Evolutionary conservation across 1,284 basidiomycete genomes (phyloP).

Genomic region (Heliocybe sulcata): DNA sequence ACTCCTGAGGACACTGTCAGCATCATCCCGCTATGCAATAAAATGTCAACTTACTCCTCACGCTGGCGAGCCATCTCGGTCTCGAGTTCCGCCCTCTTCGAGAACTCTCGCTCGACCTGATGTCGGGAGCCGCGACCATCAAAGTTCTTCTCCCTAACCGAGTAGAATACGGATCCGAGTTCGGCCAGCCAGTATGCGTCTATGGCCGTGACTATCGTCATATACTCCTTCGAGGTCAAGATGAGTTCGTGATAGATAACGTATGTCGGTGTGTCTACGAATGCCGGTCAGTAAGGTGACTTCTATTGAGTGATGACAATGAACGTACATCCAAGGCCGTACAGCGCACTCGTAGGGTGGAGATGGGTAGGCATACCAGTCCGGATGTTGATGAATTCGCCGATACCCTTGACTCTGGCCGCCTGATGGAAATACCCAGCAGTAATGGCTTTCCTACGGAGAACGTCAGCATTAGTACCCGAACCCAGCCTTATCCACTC

Average conservation of each 20-base stretch:
- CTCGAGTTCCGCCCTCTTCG: conserved; percentile 84
- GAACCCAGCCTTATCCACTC: conserved; percentile 11
- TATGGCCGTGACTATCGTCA: conserved; percentile 94
- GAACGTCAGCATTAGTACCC: conserved; percentile 2
- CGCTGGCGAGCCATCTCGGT: conserved; percentile 83
- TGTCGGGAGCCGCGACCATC: conserved; percentile 72
- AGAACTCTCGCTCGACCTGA: conserved; percentile 82
- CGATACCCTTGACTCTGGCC: conserved; percentile 95
- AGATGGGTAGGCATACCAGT: conserved; percentile 91
- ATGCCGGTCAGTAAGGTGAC: conserved; percentile 5
- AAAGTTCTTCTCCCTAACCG: conserved; percentile 92
- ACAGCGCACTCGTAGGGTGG: conserved; percentile 95
- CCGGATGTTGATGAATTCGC: conserved; percentile 96
- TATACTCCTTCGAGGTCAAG: conserved; percentile 91
- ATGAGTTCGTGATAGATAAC: conserved; percentile 97
- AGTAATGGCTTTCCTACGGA: conserved; percentile 86
- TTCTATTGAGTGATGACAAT: conserved; percentile 5
- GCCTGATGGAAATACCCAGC: conserved; percentile 99
- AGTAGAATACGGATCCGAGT: conserved; percentile 91
- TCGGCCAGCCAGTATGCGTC: conserved; percentile 97
- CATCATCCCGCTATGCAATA: conserved; percentile 2
- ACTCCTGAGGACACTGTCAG: conserved; percentile 31
- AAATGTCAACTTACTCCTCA: conserved; percentile 60
- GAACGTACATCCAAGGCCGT: conserved; percentile 89
- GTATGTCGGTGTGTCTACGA: conserved; percentile 86